Evolutionary conservation across 139 green algal genomes (phyloP).

Genomic region (Micromonas pusilla): DNA sequence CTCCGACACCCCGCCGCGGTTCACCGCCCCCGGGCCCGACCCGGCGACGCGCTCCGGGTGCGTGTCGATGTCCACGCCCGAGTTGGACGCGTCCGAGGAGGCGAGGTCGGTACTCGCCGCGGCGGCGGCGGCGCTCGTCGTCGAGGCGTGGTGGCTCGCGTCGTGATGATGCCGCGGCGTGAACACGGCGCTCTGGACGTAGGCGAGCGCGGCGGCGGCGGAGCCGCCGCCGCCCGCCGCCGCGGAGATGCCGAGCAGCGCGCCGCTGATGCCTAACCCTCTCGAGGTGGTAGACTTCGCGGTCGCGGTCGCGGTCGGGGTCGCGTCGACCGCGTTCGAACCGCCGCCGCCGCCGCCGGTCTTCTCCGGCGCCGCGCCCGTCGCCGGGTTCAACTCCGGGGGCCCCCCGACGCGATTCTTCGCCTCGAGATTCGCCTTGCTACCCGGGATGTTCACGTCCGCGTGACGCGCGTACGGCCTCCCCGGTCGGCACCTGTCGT

Average conservation of each 20-base stretch:
- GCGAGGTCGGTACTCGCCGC: too few species aligned
- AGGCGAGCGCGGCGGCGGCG: background rate
- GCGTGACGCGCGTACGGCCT: constrained; percentile 1
- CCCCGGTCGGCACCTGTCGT: constrained; percentile 13
- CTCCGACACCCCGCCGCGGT: background rate
- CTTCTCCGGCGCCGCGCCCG: background rate
- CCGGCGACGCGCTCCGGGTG: background rate
- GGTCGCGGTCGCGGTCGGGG: too few species aligned
- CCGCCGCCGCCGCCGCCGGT: background rate
- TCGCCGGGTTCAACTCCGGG: too few species aligned
- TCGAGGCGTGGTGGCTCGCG: background rate
- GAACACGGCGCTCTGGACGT: background rate
- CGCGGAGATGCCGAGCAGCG: background rate
- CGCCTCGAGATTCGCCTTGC: too few species aligned
- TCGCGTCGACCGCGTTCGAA: too few species aligned
- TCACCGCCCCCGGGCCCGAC: background rate
- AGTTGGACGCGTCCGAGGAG: too few species aligned
- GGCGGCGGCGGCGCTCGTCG: background rate
- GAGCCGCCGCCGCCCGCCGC: too few species aligned
- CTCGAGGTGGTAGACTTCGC: too few species aligned
- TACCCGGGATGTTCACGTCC: background rate
- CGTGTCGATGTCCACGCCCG: too few species aligned
- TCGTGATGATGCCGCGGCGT: background rate
- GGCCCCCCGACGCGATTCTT: too few species aligned
- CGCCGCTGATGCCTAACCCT: background rate